Conservation (phyloP, 2,329 filamentous ascomycete genomes). For the Phyllosticta citrichinensis region DNA sequence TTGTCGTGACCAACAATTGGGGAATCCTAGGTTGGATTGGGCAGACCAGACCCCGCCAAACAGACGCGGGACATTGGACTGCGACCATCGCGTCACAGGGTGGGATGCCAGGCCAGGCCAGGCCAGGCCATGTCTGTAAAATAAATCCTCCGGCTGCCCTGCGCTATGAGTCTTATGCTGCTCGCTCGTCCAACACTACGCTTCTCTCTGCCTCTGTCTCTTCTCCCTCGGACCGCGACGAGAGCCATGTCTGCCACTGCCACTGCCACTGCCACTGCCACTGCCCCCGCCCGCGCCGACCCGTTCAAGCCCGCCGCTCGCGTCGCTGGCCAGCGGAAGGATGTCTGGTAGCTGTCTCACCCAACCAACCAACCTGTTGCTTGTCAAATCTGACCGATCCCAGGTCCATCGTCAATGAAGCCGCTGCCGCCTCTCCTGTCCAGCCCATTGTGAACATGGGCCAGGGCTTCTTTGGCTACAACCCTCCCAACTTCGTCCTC, state of each 20-base stretch:
- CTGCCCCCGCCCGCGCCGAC: conserved; percentile 23
- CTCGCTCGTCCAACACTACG: background rate
- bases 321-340: conserved; percentile 45
- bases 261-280: conserved; percentile 24
- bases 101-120: too few relatives aligned
- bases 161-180: background rate
- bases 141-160: background rate
- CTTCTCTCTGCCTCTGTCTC: background rate
- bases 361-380: background rate
- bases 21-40: too few relatives aligned
- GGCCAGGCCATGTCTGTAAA: too few relatives aligned
- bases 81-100: background rate
- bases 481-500: conserved; percentile 82
- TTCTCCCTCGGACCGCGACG: conserved; percentile 13
- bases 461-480: conserved; percentile 81
- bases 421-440: conserved; percentile 51
- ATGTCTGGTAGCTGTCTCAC: conserved; percentile 42
- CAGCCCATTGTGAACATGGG: conserved; percentile 62
- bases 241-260: conserved; percentile 26
- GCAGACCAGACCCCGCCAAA: too few relatives aligned
- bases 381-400: background rate
- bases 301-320: conserved; percentile 44
- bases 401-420: conserved; percentile 59
- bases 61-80: too few relatives aligned
- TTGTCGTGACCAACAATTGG: too few relatives aligned